Percentiles rank a stretch among this genome's conserved stretches.
Conservation (phyloP, 352 stramenopile genomes). For the Pythium guiyangense region DNA sequence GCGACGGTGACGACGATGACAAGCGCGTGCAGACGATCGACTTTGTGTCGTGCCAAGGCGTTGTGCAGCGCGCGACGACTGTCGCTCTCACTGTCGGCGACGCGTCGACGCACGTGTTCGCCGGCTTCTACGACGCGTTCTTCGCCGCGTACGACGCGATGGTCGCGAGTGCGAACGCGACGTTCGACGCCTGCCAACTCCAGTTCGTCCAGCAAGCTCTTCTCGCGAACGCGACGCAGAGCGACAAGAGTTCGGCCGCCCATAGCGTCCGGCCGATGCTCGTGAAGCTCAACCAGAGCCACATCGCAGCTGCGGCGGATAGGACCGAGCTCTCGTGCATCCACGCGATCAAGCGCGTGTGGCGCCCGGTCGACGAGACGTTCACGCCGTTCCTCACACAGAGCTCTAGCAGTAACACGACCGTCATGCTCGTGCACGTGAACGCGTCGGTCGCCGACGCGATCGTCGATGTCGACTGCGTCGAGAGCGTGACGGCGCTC, state of each 20-base stretch:
- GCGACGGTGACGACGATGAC: slow-evolving; percentile 12
- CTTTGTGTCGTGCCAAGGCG: slow-evolving; percentile 34
- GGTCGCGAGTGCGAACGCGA: no score
- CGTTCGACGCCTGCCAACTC: no score
- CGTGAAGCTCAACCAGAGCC: slow-evolving; percentile 37
- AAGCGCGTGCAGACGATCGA: slow-evolving; percentile 53
- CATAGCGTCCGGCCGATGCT: slow-evolving; percentile 40
- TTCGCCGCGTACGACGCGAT: no score
- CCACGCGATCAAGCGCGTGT: slow-evolving; percentile 34
- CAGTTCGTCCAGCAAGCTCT: slow-evolving; percentile 37
- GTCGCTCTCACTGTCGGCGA: slow-evolving; percentile 49
- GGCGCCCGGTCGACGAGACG: slow-evolving; percentile 32
- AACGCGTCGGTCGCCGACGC: slow-evolving; percentile 30
- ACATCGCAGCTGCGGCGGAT: neutral
- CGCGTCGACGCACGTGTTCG: slow-evolving; percentile 20
- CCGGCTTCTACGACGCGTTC: no score
- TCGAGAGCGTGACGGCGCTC: slow-evolving; percentile 44
- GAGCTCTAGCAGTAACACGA: slow-evolving; percentile 37
- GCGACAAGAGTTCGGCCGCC: slow-evolving; percentile 14
- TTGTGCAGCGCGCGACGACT: slow-evolving; percentile 21
- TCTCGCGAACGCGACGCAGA: slow-evolving; percentile 30
- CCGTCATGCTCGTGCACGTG: slow-evolving; percentile 58
- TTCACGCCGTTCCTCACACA: slow-evolving; percentile 69
- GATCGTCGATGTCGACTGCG: slow-evolving; percentile 41
- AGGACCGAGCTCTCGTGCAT: slow-evolving; percentile 38